Evolutionary conservation across 2,329 filamentous ascomycete species (phyloP).

Genomic region (Didymella glomerata): DNA sequence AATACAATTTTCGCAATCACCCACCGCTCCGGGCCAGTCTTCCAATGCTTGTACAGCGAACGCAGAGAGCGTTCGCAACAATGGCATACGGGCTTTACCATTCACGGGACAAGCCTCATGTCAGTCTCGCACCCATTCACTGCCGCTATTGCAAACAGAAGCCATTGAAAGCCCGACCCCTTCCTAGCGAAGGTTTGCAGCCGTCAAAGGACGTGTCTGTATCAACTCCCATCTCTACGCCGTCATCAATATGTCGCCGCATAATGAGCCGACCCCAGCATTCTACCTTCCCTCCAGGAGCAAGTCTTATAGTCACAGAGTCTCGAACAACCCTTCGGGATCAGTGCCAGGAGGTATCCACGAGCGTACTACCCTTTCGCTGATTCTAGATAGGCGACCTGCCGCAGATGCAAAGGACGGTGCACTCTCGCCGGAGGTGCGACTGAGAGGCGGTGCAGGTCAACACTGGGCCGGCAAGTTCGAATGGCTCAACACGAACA

Average conservation of each 20-base stretch:
- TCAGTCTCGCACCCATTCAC: slow-evolving; percentile 11
- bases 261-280: not conserved
- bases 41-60: slow-evolving; percentile 3
- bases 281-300: not conserved
- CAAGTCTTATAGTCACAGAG: not conserved
- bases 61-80: not conserved
- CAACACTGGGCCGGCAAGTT: not conserved
- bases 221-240: not conserved
- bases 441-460: slow-evolving; percentile 5
- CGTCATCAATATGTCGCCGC: not conserved
- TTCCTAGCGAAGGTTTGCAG: not conserved
- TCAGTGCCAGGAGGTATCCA: not conserved
- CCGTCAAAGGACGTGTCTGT: not conserved
- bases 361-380: not conserved
- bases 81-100: not conserved
- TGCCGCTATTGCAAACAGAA: not conserved
- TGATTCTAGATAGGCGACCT: not conserved
- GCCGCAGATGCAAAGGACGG: not conserved
- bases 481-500: not conserved
- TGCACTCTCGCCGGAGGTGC: not conserved
- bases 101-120: not conserved
- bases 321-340: not conserved
- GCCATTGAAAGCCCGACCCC: not conserved
- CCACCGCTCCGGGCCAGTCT: not conserved
- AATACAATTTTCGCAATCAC: slow-evolving; percentile 8